Conservation (phyloP, 345 rosid species). For the Dipteronia sinensis region DNA sequence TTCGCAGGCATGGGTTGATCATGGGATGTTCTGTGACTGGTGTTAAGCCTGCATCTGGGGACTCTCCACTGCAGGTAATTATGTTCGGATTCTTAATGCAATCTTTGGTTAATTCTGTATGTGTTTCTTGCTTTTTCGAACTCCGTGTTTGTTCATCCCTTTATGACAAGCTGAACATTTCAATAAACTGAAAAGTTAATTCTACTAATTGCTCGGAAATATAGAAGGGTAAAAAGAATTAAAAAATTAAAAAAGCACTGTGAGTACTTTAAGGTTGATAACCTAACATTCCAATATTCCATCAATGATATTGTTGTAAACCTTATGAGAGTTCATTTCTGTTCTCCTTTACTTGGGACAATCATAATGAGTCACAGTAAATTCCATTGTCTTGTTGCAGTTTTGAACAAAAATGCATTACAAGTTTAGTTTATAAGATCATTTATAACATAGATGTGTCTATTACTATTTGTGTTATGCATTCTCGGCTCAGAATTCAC, state of each 20-base stretch:
- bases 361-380: not conserved
- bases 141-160: not conserved
- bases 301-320: not conserved
- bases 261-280: not conserved
- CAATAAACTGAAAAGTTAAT: not conserved
- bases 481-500: not conserved
- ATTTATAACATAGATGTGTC: not conserved
- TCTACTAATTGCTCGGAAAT: not conserved
- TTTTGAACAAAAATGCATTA: no score
- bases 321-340: not conserved
- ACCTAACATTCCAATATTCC: not conserved
- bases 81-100: slow-evolving; percentile 8
- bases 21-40: slow-evolving; percentile 99
- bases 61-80: slow-evolving; percentile 93
- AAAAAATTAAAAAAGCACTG: not conserved
- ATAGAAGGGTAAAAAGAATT: not conserved
- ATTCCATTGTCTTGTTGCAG: not conserved
- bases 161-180: not conserved
- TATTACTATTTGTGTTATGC: not conserved
- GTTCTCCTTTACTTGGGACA: not conserved
- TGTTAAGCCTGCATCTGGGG: slow-evolving; percentile 91
- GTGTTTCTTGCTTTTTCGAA: not conserved
- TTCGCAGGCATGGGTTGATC: slow-evolving; percentile 93
- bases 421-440: not conserved
- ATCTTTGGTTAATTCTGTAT: not conserved